Base-by-base conservation (phyloP, 1,284 basidiomycete species). In the Rhodotorula sp. region DNA sequence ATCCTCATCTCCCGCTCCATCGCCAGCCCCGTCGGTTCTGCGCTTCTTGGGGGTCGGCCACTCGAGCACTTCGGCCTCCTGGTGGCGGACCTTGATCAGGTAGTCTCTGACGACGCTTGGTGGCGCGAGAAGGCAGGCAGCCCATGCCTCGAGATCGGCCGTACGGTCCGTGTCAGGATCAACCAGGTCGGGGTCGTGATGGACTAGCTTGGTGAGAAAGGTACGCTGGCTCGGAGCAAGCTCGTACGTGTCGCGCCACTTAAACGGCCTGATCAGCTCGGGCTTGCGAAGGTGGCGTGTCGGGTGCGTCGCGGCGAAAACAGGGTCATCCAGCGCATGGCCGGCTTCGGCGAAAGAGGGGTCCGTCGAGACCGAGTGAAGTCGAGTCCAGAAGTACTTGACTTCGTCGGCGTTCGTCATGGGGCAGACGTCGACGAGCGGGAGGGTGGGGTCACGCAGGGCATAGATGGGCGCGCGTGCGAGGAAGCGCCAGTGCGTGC, bases 401-500 rank as follows among this genome's bases (percentile, higher is more conserved):
- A 82, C 85, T 49, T 85, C 80, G 7, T 77, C 72, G 27, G 77
- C 71, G 6, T 82, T 27, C 0, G 55, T n/a, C 30, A 71, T 36
- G 11, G 27, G 11, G 29, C 39, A 22, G 9, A 67, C 34, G 82
- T 53, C 27, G n/a, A 67, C n/a, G 62, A 73, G 71, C 2, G 81
- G 66, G 79, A 60, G 85, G 84, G 22, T 82, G 76, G 39, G 39
- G 39, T 44, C 39, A n/a, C 82, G 83, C 85, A 87, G 89, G 20
- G 86, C 78, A 77, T 85, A 82, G 24, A 90, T 71, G 0, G 88
- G 84, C 2, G 84, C 87, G 4, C 76, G 73, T 9, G 80, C 76
- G 60, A 83, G 83, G 77, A 90, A 86, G 44, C 82, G 81, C 88
- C 88, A 90, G 79, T 87, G 88, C 5, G 77, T 75, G 5, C 39